Base-by-base conservation (phyloP, 1,139 yeast genomes). In the Yamadazyma triangularis region DNA sequence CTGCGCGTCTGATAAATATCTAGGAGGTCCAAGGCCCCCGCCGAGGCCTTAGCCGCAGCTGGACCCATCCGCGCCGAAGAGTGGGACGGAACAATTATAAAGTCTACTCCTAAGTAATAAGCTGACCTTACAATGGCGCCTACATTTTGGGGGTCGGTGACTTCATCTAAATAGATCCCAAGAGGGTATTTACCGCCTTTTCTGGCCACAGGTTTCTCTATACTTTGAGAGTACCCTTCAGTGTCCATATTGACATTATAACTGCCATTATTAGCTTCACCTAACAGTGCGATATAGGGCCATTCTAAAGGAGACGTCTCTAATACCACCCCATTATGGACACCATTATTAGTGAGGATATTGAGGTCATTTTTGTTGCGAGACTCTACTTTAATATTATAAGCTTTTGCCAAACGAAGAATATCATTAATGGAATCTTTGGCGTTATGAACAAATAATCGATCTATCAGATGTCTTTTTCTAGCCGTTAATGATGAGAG, bases 71-170 rank as follows among this genome's bases (percentile, higher is more conserved):
- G 72, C 1, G 96, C 87, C 43, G 86, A 75, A 48, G 85, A 81
- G 39, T 72, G 74, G 26, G 73, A 76, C 2, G 95, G 83, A 29
- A 83, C 60, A 2, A 84, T 75, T 10, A 88, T 62, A 45, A 86
- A 84, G 54, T 88, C 96, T 2, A 73, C 95, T 3, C 96, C 96
- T 25, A 88, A 64, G 54, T 72, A 88, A 55, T 78, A 84, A 0
- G 95, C 93, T 1, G 89, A 74, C 48, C 97, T 65, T 20, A 87
- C 58, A 28, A 89, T 78, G 21, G 94, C 94, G 2, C 97, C 97
- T 45, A 86, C 66, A 51, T 89, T 89, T 51, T 86, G 95, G 0
- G 96, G 94, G 51, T 89, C 96, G 4, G 88, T 79, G 31, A 89
- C 70, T 38, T 85, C 89, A 54, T 88, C 96, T 26, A 88, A 57